phyloP scores from a whole-genome alignment of 345 rosid species.

The Syzygium aromaticum region DNA sequence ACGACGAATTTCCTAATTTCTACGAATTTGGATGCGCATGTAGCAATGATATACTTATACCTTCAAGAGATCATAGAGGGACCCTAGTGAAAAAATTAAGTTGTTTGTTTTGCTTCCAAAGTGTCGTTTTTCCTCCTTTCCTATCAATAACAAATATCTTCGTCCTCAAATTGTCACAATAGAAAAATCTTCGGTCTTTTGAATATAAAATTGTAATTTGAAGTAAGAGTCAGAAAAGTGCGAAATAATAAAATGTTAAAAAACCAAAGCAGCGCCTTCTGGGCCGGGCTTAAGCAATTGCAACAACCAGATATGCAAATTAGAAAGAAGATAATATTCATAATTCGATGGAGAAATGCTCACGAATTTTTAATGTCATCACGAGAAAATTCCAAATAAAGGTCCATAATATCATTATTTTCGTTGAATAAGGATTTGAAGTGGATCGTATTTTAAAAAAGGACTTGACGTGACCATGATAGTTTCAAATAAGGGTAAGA shows the following conservation, averaged over 20 bases:
- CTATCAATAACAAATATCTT: not conserved
- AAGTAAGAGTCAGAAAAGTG: not conserved
- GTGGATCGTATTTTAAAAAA: too few relatives aligned
- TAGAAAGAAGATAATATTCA: not conserved
- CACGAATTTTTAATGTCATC: not conserved
- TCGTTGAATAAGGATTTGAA: too few relatives aligned
- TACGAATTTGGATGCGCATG: not conserved
- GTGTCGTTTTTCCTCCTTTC: not conserved
- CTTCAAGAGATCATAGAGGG: not conserved
- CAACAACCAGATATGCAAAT: not conserved
- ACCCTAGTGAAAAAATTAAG: not conserved
- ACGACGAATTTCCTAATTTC: too few relatives aligned
- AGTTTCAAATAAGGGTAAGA: too few relatives aligned
- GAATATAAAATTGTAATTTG: not conserved
- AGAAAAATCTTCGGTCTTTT: not conserved
- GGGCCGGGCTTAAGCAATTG: not conserved
- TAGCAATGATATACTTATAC: not conserved
- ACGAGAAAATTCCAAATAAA: too few relatives aligned
- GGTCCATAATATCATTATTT: too few relatives aligned
- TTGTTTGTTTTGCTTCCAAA: not conserved
- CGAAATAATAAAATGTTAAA: too few relatives aligned
- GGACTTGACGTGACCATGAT: too few relatives aligned
- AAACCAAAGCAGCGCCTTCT: not conserved
- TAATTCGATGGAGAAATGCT: not conserved
- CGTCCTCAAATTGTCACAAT: not conserved